Conservation (phyloP, 148 eudicot species). For the Chenopodium suecicum region DNA sequence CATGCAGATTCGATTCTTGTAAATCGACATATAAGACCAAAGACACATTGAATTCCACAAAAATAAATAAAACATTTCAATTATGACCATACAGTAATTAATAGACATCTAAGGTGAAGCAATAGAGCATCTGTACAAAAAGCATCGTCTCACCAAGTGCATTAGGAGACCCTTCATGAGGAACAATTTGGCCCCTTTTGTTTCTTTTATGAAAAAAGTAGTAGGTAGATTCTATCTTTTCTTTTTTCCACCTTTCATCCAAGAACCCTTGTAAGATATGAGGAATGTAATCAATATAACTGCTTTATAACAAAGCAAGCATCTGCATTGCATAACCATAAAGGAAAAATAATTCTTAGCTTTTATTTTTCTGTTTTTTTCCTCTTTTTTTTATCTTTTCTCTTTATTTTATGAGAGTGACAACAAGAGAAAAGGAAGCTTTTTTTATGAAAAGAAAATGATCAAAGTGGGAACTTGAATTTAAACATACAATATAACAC, state of each 20-base stretch:
- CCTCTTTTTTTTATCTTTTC: conserved; percentile 25
- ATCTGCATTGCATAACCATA: conserved; percentile 47
- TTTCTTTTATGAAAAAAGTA: conserved; percentile 29
- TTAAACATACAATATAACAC: conserved; percentile 23
- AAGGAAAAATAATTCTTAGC: conserved; percentile 55
- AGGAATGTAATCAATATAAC: conserved; percentile 43
- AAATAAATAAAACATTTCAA: conserved; percentile 37
- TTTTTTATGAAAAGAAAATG: conserved; percentile 29
- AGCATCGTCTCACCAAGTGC: conserved; percentile 29
- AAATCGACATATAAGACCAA: conserved; percentile 49
- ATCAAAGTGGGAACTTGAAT: conserved; percentile 58
- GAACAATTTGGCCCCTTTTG: conserved; percentile 33
- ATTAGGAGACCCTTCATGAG: conserved; percentile 28
- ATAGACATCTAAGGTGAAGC: conserved; percentile 27
- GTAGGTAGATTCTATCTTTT: conserved; percentile 42
- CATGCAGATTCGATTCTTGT: conserved; percentile 56
- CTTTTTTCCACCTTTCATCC: conserved; percentile 27
- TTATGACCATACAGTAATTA: conserved; percentile 27
- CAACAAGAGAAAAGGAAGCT: conserved; percentile 41
- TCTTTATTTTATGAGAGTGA: conserved; percentile 41
- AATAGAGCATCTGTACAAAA: conserved; percentile 43
- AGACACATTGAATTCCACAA: conserved; percentile 37
- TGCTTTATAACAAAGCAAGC: conserved; percentile 67
- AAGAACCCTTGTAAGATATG: conserved; percentile 57
- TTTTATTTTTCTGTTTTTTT: conserved; percentile 36